phyloP scores from a whole-genome alignment of 73 alveolate genomes.

The Tetrahymena malaccensis region DNA sequence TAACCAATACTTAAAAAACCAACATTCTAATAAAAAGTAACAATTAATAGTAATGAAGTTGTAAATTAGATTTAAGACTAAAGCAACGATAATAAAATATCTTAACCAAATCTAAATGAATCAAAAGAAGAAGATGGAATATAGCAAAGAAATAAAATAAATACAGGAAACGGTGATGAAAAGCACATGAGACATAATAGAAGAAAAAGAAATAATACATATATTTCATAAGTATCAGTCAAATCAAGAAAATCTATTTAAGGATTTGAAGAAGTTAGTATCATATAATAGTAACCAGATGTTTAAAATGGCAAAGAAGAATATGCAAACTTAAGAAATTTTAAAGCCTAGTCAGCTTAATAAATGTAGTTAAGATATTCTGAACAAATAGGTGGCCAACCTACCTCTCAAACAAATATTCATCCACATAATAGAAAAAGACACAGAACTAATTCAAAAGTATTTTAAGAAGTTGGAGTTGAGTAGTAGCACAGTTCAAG shows the following conservation, averaged over 20 bases:
- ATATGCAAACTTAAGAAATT: neutral
- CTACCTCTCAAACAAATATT: neutral
- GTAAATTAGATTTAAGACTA: neutral
- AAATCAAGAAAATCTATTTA: neutral
- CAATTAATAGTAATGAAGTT: neutral
- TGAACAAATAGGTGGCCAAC: neutral
- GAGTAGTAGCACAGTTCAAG: neutral
- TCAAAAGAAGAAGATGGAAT: neutral
- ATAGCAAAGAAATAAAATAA: neutral
- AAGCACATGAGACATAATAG: neutral
- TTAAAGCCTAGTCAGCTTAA: neutral
- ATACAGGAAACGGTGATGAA: neutral
- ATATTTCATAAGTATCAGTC: neutral
- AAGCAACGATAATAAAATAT: neutral
- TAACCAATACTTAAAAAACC: neutral
- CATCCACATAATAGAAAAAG: neutral
- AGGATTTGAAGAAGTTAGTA: neutral
- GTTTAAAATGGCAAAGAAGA: neutral
- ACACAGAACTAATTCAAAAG: neutral
- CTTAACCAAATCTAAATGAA: neutral
- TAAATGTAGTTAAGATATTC: neutral
- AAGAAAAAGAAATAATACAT: neutral
- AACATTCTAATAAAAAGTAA: neutral
- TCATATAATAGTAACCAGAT: neutral
- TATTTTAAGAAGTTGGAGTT: neutral